These are phyloP conservation scores for Echeveria elegans DNA, from an alignment of 164 flowering plant species.

Conservation along the genomic window DNA sequence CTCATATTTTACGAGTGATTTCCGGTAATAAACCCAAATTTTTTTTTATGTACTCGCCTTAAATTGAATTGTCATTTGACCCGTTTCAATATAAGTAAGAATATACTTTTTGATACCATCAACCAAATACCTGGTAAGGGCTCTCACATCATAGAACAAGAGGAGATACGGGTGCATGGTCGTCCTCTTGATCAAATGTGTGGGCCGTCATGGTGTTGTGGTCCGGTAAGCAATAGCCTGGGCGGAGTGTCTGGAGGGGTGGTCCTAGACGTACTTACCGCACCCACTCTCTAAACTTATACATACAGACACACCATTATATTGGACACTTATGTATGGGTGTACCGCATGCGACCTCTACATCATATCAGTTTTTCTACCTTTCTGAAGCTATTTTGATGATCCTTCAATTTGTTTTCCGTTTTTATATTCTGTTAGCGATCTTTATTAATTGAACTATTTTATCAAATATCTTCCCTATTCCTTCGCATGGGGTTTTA, in stretches of 20 bases:
- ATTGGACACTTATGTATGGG: slow-evolving; percentile 1
- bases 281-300: background rate
- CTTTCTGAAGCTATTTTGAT: background rate
- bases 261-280: slow-evolving; percentile 5
- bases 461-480: background rate
- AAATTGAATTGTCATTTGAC: too few relatives aligned
- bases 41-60: too few relatives aligned
- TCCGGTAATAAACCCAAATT: too few relatives aligned
- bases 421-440: too few relatives aligned
- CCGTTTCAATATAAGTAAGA: too few relatives aligned
- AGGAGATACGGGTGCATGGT: background rate
- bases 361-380: background rate
- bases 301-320: background rate
- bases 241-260: slow-evolving; percentile 6
- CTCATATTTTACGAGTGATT: too few relatives aligned
- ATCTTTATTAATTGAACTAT: background rate
- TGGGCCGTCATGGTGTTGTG: background rate
- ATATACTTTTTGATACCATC: too few relatives aligned
- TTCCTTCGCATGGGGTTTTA: background rate
- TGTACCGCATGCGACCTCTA: background rate
- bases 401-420: background rate
- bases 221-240: slow-evolving; percentile 7
- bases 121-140: background rate
- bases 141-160: background rate
- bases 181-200: slow-evolving; percentile 3